Evolutionary conservation across 495 filamentous ascomycete species (phyloP), one percentile per base, ranked within the genome.

Genomic region (Penicillium manginii): DNA sequence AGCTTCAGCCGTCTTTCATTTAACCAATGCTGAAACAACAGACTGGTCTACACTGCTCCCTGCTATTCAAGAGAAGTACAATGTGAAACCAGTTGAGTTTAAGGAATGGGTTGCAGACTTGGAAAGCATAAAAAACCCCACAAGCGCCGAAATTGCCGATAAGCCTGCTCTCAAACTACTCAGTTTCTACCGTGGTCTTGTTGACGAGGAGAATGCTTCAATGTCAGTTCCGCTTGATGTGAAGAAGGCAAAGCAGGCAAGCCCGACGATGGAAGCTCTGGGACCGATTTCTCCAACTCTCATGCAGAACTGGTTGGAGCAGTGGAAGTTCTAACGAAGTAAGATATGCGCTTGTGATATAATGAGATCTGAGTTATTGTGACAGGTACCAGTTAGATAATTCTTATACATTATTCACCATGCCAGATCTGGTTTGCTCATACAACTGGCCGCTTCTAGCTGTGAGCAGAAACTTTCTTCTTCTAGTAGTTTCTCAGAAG

Each of bases 151-250:
- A 33, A 37, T 73, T 1, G 47, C 54, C 2, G 55, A 61, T 4
- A 66, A 68, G 21, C 71, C 71, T 0, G 65, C 68, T 0, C 55
- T 63, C 14, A 74, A 73, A 53, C 40, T 74, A 33, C 43, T 73
- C 3, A 37, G 26, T 7, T 72, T 73, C 58, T 73, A 68, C 48
- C 62, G 54, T 1, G 59, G 59, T 15, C 54, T 68, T 17, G 54
- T 40, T 33, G 62, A 61, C 19, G 62, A 58, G 22, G 37, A 9
- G 4, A 23, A 57, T 37, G 55, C 52, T 35, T 37, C 61, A 0
- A 54, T 68, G 54, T 52, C 57, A 7, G 62, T 65, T 17, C 26
- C 53, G 6, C 37, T 69, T 49, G 62, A 62, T 51, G 69, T 68
- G 11, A 21, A 39, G 3, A 43, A 61, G 23, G 58, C 65, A 1